Percentiles rank a stretch among this genome's conserved stretches.
These are phyloP conservation scores for Diplogelasinospora grovesii DNA, from an alignment of 495 filamentous ascomycete species.

Conservation along the genomic window DNA sequence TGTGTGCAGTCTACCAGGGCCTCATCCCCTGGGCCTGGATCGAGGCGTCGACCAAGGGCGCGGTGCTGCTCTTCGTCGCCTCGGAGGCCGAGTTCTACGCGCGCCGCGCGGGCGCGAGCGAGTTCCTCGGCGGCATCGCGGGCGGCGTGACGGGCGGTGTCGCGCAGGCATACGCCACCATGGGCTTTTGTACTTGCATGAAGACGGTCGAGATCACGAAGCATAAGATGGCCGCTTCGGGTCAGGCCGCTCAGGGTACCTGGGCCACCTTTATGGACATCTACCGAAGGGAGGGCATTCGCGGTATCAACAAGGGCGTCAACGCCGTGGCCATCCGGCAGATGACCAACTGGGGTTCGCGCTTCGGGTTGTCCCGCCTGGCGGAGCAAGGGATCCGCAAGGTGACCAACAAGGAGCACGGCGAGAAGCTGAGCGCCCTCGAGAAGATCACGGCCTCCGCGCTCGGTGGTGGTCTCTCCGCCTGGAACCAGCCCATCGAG, in stretches of 20 bases:
- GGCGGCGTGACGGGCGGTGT: constrained; percentile 94
- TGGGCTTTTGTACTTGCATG: constrained; percentile 99
- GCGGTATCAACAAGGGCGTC: constrained; percentile 95
- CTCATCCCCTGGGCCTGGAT: constrained; percentile 99
- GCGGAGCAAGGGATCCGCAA: constrained; percentile 84
- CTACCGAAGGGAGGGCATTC: constrained; percentile 88
- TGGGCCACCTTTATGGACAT: constrained; percentile 95
- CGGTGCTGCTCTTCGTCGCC: constrained; percentile 97
- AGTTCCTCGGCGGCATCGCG: constrained; percentile 80
- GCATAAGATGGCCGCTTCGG: constrained; percentile 81
- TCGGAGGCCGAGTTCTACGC: constrained; percentile 96
- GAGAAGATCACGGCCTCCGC: constrained; percentile 90
- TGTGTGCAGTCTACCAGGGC: constrained; percentile 84
- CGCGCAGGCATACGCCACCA: constrained; percentile 96
- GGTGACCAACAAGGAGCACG: constrained; percentile 70
- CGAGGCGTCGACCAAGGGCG: constrained; percentile 98
- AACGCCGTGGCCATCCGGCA: constrained; percentile 97
- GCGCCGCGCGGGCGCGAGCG: constrained; percentile 67
- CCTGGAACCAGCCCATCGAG: constrained; percentile 99
- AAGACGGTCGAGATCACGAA: constrained; percentile 99
- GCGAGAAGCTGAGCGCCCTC: constrained; percentile 62
- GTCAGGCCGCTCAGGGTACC: constrained; percentile 78
- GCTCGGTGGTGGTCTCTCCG: constrained; percentile 85
- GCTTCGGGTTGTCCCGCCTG: constrained; percentile 86
- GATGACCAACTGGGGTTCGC: constrained; percentile 98